These are phyloP conservation scores for Pseudopithomyces chartarum DNA, from an alignment of 2,329 filamentous ascomycete species.

Conservation along the genomic window DNA sequence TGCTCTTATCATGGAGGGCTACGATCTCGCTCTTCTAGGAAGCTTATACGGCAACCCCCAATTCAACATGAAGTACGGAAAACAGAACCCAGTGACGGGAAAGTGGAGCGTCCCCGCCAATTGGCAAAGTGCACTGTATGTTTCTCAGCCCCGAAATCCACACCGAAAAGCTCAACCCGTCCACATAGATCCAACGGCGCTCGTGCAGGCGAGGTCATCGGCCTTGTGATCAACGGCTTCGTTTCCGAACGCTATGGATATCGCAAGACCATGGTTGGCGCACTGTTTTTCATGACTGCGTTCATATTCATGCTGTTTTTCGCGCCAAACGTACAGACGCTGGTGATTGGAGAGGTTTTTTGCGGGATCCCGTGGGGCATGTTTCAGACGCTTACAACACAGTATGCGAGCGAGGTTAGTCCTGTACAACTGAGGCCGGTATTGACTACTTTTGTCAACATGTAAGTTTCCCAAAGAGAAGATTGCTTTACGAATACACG, in stretches of 20 bases:
- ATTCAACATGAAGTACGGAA: conserved; percentile 52
- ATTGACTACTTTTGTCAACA: conserved; percentile 68
- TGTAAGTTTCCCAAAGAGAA: conserved; percentile 41
- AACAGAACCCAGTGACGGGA: conserved; percentile 37
- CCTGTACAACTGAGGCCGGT: conserved; percentile 67
- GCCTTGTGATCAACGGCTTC: conserved; percentile 51
- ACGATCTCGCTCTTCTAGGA: conserved; percentile 78
- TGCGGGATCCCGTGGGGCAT: conserved; percentile 53
- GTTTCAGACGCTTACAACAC: conserved; percentile 52
- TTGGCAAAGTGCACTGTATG: conserved; percentile 51
- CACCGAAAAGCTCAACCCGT: not conserved
- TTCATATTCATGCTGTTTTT: conserved; percentile 55
- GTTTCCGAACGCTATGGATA: conserved; percentile 51
- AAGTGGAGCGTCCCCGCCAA: conserved; percentile 47
- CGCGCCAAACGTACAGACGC: conserved; percentile 46
- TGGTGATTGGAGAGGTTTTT: conserved; percentile 52
- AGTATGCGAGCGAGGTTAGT: conserved; percentile 63
- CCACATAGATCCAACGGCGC: conserved; percentile 47
- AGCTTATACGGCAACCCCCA: conserved; percentile 66
- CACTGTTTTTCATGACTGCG: conserved; percentile 44
- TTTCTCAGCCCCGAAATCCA: not conserved
- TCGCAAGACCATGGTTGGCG: conserved; percentile 49
- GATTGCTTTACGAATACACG: no score
- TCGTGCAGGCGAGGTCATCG: conserved; percentile 49
- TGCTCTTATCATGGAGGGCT: conserved; percentile 87